Percentiles rank a stretch among this genome's conserved stretches.
Conservation (phyloP, 2,329 filamentous ascomycete species). For the Epichloe glyceriae region DNA sequence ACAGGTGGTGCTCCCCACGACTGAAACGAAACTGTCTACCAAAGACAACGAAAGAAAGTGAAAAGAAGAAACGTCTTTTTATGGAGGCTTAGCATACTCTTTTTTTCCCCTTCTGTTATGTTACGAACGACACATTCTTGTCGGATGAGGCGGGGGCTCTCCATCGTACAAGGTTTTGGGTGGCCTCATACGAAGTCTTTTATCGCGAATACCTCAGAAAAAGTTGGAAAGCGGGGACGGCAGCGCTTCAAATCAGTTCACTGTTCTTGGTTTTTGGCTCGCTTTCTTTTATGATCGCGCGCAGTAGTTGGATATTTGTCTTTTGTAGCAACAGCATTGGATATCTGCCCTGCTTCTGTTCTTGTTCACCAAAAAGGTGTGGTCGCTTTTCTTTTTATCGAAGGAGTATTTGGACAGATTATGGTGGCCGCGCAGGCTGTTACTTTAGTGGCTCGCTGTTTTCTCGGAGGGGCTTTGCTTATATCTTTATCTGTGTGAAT, state of each 20-base stretch:
- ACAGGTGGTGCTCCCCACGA: neutral
- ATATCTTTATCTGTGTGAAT: neutral
- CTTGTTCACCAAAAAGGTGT: neutral
- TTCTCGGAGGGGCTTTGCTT: neutral
- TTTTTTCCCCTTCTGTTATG: neutral
- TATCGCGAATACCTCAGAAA: neutral
- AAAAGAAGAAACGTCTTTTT: neutral
- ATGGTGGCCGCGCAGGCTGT: neutral
- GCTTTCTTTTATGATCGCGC: slow-evolving; percentile 1
- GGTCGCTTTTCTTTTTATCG: neutral
- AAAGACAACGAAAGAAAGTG: neutral
- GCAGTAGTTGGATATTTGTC: neutral
- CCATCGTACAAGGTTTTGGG: neutral
- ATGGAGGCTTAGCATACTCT: neutral
- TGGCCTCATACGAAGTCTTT: neutral
- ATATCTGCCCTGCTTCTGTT: neutral
- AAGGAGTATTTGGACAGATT: slow-evolving; percentile 1
- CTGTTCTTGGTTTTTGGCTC: slow-evolving; percentile 8
- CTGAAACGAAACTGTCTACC: slow-evolving; percentile 1
- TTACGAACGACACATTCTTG: neutral
- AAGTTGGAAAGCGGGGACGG: slow-evolving; percentile 2
- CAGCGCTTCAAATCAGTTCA: slow-evolving; percentile 4
- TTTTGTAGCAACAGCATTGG: slow-evolving; percentile 1
- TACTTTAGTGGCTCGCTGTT: neutral
- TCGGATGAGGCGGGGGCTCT: neutral